Conservation (phyloP, 2,329 filamentous ascomycete genomes). For the Epichloe baconii region DNA sequence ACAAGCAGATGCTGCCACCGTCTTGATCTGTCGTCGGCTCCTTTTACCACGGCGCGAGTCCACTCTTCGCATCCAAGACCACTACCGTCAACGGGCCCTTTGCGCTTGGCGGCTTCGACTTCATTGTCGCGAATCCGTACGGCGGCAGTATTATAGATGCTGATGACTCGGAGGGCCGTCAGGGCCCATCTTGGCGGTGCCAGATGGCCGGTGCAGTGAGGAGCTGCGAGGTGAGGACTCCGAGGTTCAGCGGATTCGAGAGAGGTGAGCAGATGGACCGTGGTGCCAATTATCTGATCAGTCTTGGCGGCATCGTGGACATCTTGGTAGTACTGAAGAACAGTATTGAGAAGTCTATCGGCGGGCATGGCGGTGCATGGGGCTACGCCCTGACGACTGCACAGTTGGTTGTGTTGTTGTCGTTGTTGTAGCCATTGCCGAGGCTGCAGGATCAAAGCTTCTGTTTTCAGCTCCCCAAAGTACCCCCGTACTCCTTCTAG, state of each 20-base stretch:
- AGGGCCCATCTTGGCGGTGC: conserved; percentile 45
- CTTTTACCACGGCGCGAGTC: conserved; percentile 43
- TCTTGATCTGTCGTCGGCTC: conserved; percentile 43
- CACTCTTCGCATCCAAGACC: conserved; percentile 38
- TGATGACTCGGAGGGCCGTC: conserved; percentile 52
- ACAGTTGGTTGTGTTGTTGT: background rate
- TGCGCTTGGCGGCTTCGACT: conserved; percentile 22
- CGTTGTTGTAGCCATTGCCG: conserved; percentile 10
- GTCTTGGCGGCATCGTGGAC: conserved; percentile 36
- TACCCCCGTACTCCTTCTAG: too few relatives aligned
- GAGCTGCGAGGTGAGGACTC: conserved; percentile 58
- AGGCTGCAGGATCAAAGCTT: conserved; percentile 10
- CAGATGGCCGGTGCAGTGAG: conserved; percentile 61
- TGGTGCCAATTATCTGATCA: conserved; percentile 50
- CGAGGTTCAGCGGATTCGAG: conserved; percentile 62
- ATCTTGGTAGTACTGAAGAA: conserved; percentile 47
- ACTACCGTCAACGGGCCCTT: conserved; percentile 23
- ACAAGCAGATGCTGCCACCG: conserved; percentile 79
- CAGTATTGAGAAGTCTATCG: conserved; percentile 52
- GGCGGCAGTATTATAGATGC: conserved; percentile 58
- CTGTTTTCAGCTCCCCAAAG: background rate
- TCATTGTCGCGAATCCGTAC: conserved; percentile 38
- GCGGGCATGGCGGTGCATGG: conserved; percentile 39
- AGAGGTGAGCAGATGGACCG: conserved; percentile 54
- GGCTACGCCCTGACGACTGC: background rate